phyloP scores from a whole-genome alignment of 2,329 filamentous ascomycete species.

The Chrysosphaeria jannelii region DNA sequence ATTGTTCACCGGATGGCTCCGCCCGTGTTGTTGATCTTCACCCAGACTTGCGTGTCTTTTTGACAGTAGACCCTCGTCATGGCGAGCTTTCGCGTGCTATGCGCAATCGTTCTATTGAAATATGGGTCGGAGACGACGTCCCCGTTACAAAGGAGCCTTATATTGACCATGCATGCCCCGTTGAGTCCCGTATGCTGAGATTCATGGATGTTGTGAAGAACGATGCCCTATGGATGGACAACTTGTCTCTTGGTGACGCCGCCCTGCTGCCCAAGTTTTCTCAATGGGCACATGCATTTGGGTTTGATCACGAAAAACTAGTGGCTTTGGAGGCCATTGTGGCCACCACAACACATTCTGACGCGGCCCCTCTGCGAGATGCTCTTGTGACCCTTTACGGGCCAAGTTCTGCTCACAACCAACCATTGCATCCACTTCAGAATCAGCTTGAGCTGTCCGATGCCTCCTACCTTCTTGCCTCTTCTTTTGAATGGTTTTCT shows the following conservation, averaged over 20 bases:
- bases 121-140: slow-evolving; percentile 28
- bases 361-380: too few relatives aligned
- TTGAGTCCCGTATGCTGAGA: slow-evolving; percentile 20
- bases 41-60: slow-evolving; percentile 64
- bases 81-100: slow-evolving; percentile 89
- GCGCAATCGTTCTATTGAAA: slow-evolving; percentile 80
- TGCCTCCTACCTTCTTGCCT: too few relatives aligned
- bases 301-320: too few relatives aligned
- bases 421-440: too few relatives aligned
- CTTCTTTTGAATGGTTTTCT: too few relatives aligned
- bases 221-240: slow-evolving; percentile 15
- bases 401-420: too few relatives aligned
- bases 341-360: too few relatives aligned
- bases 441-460: too few relatives aligned
- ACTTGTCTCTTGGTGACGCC: slow-evolving; percentile 17
- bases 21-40: slow-evolving; percentile 58
- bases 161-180: slow-evolving; percentile 12
- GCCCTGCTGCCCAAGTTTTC: slow-evolving; percentile 9
- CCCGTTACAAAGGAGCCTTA: slow-evolving; percentile 7
- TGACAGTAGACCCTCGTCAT: slow-evolving; percentile 76
- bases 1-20: slow-evolving; percentile 54
- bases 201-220: slow-evolving; percentile 12
- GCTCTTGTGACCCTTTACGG: too few relatives aligned
- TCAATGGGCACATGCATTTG: too few relatives aligned
- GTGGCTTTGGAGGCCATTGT: too few relatives aligned